A percentile compares a stretch with the other conserved stretches of the same genome.
Evolutionary conservation across 805 yeast genomes (phyloP).

Genomic region (Komagataella phaffii): DNA sequence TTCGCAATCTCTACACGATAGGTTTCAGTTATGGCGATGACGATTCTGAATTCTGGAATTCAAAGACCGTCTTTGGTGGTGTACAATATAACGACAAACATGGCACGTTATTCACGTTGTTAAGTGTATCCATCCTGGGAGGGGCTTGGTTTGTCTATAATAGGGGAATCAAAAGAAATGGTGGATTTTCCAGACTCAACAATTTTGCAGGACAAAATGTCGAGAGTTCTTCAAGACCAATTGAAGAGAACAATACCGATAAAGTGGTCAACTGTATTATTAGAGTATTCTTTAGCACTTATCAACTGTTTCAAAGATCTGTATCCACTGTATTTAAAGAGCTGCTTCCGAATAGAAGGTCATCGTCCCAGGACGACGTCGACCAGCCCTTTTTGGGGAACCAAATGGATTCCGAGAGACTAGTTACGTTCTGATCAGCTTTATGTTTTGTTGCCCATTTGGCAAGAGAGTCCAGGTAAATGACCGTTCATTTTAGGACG

Average conservation of each 20-base stretch:
- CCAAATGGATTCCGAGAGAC: background rate
- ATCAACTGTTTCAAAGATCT: background rate
- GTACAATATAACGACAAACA: slow-evolving; percentile 53
- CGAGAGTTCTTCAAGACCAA: slow-evolving; percentile 28
- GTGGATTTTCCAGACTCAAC: slow-evolving; percentile 68
- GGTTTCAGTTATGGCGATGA: slow-evolving; percentile 14
- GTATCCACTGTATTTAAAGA: background rate
- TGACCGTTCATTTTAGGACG: background rate
- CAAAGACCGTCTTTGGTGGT: slow-evolving; percentile 60
- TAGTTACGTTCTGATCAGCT: background rate
- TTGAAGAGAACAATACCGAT: slow-evolving; percentile 53
- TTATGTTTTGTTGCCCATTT: background rate
- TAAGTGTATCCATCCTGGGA: slow-evolving; percentile 35
- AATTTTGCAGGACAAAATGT: slow-evolving; percentile 77
- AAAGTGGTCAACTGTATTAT: slow-evolving; percentile 44
- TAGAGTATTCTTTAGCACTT: slow-evolving; percentile 11
- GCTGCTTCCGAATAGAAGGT: background rate
- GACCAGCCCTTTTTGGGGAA: background rate
- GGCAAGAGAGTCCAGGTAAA: background rate
- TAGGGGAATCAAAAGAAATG: slow-evolving; percentile 67
- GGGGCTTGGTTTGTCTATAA: slow-evolving; percentile 62
- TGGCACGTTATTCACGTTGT: slow-evolving; percentile 74
- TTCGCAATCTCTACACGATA: slow-evolving; percentile 24
- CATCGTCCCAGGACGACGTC: background rate
- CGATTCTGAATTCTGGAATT: slow-evolving; percentile 56